Evolutionary conservation across 495 filamentous ascomycete genomes (phyloP).

Genomic region (Melanomma pulvis-pyrius): DNA sequence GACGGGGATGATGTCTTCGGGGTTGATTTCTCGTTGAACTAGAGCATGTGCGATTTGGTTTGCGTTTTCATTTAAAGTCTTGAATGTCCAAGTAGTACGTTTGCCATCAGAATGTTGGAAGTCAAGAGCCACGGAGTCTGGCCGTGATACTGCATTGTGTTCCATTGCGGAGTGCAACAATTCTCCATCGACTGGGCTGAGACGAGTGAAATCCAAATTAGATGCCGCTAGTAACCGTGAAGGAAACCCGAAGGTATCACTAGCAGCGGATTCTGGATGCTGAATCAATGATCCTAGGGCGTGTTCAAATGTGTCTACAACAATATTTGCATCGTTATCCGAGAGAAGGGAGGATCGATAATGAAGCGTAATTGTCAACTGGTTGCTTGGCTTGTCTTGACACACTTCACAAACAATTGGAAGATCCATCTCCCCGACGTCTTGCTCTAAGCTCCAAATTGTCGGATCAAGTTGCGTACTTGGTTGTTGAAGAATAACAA

Average conservation of each 20-base stretch:
- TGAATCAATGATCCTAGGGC: slow-evolving; percentile 33
- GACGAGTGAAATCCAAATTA: slow-evolving; percentile 18
- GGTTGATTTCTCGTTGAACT: slow-evolving; percentile 30
- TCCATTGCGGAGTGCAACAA: slow-evolving; percentile 37
- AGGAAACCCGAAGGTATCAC: slow-evolving; percentile 32
- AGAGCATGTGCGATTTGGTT: slow-evolving; percentile 48
- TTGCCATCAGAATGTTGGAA: slow-evolving; percentile 40
- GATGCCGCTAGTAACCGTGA: slow-evolving; percentile 18
- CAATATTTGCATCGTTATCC: slow-evolving; percentile 43
- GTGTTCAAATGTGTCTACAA: slow-evolving; percentile 55
- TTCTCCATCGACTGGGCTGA: slow-evolving; percentile 13
- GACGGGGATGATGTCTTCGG: slow-evolving; percentile 47
- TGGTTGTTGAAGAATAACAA: slow-evolving; percentile 71
- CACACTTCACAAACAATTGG: slow-evolving; percentile 70
- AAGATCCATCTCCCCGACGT: slow-evolving; percentile 75
- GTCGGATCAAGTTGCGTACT: slow-evolving; percentile 53
- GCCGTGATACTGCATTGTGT: slow-evolving; percentile 36
- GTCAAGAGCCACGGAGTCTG: slow-evolving; percentile 44
- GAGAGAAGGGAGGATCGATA: slow-evolving; percentile 52
- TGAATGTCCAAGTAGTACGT: slow-evolving; percentile 41
- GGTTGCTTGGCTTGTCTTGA: slow-evolving; percentile 55
- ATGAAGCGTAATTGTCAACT: slow-evolving; percentile 51
- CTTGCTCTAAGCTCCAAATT: slow-evolving; percentile 68
- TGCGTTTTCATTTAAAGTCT: slow-evolving; percentile 41
- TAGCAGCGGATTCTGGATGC: slow-evolving; percentile 23